Evolutionary conservation across 345 rosid genomes (phyloP).

Genomic region (Leavenworthia alabamica): DNA sequence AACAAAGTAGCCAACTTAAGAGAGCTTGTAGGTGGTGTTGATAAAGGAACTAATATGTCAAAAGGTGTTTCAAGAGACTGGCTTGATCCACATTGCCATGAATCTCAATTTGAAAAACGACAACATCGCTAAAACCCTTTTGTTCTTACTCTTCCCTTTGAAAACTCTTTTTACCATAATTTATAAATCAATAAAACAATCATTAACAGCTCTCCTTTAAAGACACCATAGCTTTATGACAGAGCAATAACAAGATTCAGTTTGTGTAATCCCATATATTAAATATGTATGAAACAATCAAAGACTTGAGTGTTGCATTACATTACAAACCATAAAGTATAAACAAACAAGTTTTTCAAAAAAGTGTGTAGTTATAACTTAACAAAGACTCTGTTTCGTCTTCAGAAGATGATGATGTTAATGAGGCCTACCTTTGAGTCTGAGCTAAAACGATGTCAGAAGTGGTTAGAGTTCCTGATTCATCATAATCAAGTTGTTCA

Average conservation of each 20-base stretch:
- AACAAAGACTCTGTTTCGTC: not conserved
- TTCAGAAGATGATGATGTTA: not conserved
- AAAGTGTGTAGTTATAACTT: not conserved
- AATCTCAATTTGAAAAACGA: slow-evolving; percentile 65
- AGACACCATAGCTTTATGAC: not conserved
- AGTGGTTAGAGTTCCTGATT: slow-evolving; percentile 28
- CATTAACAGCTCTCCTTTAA: not conserved
- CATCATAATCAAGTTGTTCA: slow-evolving; percentile 62
- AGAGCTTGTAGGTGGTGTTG: slow-evolving; percentile 58
- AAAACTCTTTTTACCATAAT: slow-evolving; percentile 1
- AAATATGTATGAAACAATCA: not conserved
- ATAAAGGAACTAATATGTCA: slow-evolving; percentile 37
- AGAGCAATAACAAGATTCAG: not conserved
- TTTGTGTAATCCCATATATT: not conserved
- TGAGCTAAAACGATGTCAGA: slow-evolving; percentile 31
- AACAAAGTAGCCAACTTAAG: slow-evolving; percentile 72
- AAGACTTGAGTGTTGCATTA: not conserved
- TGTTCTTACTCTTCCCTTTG: not conserved
- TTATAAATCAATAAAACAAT: not conserved
- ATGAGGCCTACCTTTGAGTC: slow-evolving; percentile 13
- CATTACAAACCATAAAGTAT: not conserved
- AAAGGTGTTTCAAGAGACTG: slow-evolving; percentile 66
- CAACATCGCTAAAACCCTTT: not conserved
- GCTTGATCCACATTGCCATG: slow-evolving; percentile 93
- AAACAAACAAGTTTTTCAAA: not conserved